Evolutionary conservation across 2,329 filamentous ascomycete species (phyloP), one percentile per base, ranked within the genome.

Genomic region (Zalaria obscura): DNA sequence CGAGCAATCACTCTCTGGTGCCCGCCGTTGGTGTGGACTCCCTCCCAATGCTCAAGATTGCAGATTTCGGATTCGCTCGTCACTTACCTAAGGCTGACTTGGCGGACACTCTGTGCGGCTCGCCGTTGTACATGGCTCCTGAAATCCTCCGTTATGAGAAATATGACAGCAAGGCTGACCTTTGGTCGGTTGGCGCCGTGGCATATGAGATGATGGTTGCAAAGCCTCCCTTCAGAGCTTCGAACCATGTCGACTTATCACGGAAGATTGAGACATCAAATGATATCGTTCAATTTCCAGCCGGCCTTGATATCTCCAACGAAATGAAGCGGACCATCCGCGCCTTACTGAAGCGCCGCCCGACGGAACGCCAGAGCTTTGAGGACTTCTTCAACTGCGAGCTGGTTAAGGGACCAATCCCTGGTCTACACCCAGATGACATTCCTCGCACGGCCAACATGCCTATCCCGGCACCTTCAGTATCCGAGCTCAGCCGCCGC

Each of bases 101-200:
- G 48, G 91, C 91, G 7, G 91, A 98, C 60, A 98, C 91, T 0
- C 75, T 98, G 0, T 98, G 91, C 60, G 91, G 91, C 11, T 96
- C 91, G 8, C 91, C 91, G 6, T 69, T 98, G 26, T 98, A 98
- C 66, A 98, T 98, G 91, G 91, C 91, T 0, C 91, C 91, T 3
- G 91, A 98, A 65, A 98, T 98, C 48, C 69, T 98, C 47, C 80
- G 88, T 45, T 98, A 96, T 55, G 88, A 98, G 60, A 89, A 89
- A 55, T 98, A 98, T 61, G 89, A 94, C 64, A 86, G 89, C 48
- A 93, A 93, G 62, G 89, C 88, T 37, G 91, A 98, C 65, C 67
- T 98, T 29, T 98, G 91, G 91, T 98, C 91, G 25, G 86, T 95
- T 29, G 91, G 91, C 39, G 94, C 91, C 11, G 91, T 98, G 5